A percentile compares a stretch with the other conserved stretches of the same genome.
These are phyloP conservation scores for Strobilomyces dryophilus DNA, from an alignment of 768 basidiomycete species.

Conservation along the genomic window DNA sequence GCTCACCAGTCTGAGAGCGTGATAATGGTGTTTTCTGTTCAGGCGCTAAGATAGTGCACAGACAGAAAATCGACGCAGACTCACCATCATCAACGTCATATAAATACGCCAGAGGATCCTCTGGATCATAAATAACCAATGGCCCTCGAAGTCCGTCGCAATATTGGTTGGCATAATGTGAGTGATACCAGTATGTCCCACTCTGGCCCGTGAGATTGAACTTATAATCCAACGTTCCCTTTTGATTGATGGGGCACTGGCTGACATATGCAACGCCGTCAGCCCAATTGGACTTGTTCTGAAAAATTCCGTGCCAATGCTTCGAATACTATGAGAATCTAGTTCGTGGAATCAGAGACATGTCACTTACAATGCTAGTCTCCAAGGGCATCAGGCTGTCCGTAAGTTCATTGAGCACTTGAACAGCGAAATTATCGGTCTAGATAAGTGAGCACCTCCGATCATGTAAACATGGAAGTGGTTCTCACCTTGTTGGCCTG, in stretches of 20 bases:
- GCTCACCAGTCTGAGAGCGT: constrained; percentile 6
- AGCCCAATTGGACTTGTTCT: constrained; percentile 2
- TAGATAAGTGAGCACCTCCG: not conserved
- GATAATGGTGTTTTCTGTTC: constrained; percentile 34
- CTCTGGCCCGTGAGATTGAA: constrained; percentile 22
- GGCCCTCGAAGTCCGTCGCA: constrained; percentile 24
- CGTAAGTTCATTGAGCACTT: constrained; percentile 11
- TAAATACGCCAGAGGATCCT: constrained; percentile 34
- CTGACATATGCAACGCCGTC: not conserved
- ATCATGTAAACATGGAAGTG: not conserved
- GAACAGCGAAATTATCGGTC: not conserved
- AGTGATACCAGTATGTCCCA: constrained; percentile 44
- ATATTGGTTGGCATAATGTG: not conserved
- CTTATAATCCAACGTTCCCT: constrained; percentile 34
- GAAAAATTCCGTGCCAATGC: constrained; percentile 5
- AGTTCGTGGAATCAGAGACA: constrained; percentile 1
- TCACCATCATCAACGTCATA: constrained; percentile 43
- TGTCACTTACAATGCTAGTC: constrained; percentile 35
- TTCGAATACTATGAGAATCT: constrained; percentile 1
- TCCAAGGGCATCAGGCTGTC: constrained; percentile 44
- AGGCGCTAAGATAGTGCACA: not conserved
- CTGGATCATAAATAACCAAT: constrained; percentile 3
- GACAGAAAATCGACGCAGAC: not conserved
- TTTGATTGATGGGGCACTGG: constrained; percentile 12
- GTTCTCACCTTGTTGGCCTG: constrained; percentile 30